These are phyloP conservation scores for Mucuna pruriens DNA, from an alignment of 306 rosid species.

Conservation along the genomic window DNA sequence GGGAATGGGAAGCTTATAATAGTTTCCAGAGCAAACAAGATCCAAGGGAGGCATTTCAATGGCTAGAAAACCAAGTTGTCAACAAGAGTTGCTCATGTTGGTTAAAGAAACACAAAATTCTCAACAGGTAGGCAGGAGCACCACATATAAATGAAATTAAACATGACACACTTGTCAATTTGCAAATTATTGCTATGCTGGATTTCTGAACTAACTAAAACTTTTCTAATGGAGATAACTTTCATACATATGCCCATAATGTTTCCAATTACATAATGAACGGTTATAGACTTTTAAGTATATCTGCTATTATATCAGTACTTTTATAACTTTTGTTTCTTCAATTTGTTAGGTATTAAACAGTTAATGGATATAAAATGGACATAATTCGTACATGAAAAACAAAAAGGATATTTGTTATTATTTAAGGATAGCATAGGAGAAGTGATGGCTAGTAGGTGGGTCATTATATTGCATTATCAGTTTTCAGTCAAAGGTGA, in stretches of 20 bases:
- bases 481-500: constrained; percentile 22
- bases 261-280: not conserved
- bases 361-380: not conserved
- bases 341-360: not conserved
- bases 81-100: too few relatives aligned
- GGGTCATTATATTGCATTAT: constrained; percentile 28
- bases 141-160: too few relatives aligned
- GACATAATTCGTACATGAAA: not conserved
- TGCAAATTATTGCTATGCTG: too few relatives aligned
- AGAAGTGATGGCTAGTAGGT: not conserved
- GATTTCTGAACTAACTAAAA: too few relatives aligned
- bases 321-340: not conserved
- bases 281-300: not conserved
- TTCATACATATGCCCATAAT: not conserved
- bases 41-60: too few relatives aligned
- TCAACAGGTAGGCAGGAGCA: too few relatives aligned
- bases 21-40: too few relatives aligned
- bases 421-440: not conserved
- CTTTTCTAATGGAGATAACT: too few relatives aligned
- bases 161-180: too few relatives aligned
- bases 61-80: too few relatives aligned
- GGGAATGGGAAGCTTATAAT: too few relatives aligned
- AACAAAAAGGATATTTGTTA: not conserved
- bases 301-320: not conserved
- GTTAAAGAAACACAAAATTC: too few relatives aligned